Conservation (phyloP, 2,329 filamentous ascomycete species). For the Fusarium sp. region DNA sequence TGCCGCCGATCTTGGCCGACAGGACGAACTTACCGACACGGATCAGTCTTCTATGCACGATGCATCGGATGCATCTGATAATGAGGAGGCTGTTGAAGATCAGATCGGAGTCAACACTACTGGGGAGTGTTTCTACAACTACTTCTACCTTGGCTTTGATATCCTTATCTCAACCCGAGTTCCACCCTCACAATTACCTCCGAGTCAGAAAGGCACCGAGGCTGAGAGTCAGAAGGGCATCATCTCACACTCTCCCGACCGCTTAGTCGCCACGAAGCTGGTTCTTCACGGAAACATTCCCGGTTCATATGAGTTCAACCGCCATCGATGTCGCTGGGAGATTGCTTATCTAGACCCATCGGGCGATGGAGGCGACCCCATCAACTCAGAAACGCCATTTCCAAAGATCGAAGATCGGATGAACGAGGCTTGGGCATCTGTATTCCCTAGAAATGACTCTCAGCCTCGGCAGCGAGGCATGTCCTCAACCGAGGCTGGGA, state of each 20-base stretch:
- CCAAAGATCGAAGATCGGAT: constrained; percentile 77
- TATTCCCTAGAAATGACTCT: constrained; percentile 67
- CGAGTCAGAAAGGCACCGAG: constrained; percentile 37
- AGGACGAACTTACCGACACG: constrained; percentile 75
- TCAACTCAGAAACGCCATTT: constrained; percentile 84
- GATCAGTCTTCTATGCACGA: constrained; percentile 81
- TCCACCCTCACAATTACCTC: constrained; percentile 72
- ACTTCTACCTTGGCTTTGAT: constrained; percentile 96
- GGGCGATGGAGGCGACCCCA: constrained; percentile 55
- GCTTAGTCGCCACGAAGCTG: constrained; percentile 89
- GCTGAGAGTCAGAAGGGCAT: constrained; percentile 48
- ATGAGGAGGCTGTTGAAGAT: constrained; percentile 69
- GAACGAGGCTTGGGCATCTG: constrained; percentile 76
- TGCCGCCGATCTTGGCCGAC: constrained; percentile 55
- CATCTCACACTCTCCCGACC: constrained; percentile 64
- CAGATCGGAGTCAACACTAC: constrained; percentile 66
- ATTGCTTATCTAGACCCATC: constrained; percentile 69
- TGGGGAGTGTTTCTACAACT: constrained; percentile 93
- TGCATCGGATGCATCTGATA: constrained; percentile 74
- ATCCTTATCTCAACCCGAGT: constrained; percentile 86
- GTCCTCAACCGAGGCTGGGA: constrained; percentile 89
- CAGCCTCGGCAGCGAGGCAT: constrained; percentile 74
- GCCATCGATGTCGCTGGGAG: constrained; percentile 91
- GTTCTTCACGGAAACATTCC: constrained; percentile 95
- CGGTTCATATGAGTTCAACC: constrained; percentile 96